Base-by-base conservation (phyloP, 2,329 filamentous ascomycete genomes). In the Gyromitra esculenta region DNA sequence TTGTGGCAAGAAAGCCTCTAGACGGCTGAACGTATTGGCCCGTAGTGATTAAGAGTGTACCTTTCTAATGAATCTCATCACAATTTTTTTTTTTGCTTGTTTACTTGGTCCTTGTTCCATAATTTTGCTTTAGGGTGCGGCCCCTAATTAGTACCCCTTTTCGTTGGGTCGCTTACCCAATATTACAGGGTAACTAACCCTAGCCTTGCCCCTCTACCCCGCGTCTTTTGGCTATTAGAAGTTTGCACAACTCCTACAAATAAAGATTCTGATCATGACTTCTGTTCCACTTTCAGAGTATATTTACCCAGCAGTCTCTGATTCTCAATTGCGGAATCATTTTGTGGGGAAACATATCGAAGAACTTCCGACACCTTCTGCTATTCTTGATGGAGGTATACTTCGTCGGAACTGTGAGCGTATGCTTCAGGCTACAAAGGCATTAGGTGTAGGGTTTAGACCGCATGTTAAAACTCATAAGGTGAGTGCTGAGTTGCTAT, bases 401-500 rank as follows among this genome's bases (percentile, higher is more conserved):
- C 84, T 93, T 31, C 85, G 87, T 70, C 84, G 86, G 63, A 93
- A 95, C 81, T 95, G 92, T 83, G 83, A 85, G 76, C 85, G 88
- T 45, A 94, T 96, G 91, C 87, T 93, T 5, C 85, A 89, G 11
- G 88, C 91, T 0, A 87, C 88, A 13, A 82, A 86, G 52, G 84
- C 84, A 64, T 83, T 94, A 13, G 85, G 86, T 0, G 85, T 94
- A 31, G 87, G 86, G 5, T 95, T 93, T 85, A 86, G 92, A 75
- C 90, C 91, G 0, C 92, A 96, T 82, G 89, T 95, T 76, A 96
- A 96, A 84, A 94, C 91, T 25, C 92, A 96, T 83, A 96, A 96
- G 85, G 91, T 91, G 3, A 48, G 52, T 39, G 31, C 50, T 11
- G 45, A 43, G 5, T 43, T 9, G 37, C 63, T n/a, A 25, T 54